Percentiles rank a stretch among this genome's conserved stretches.
phyloP scores from a whole-genome alignment of 257 asterid species.

The Plantago elongata region DNA sequence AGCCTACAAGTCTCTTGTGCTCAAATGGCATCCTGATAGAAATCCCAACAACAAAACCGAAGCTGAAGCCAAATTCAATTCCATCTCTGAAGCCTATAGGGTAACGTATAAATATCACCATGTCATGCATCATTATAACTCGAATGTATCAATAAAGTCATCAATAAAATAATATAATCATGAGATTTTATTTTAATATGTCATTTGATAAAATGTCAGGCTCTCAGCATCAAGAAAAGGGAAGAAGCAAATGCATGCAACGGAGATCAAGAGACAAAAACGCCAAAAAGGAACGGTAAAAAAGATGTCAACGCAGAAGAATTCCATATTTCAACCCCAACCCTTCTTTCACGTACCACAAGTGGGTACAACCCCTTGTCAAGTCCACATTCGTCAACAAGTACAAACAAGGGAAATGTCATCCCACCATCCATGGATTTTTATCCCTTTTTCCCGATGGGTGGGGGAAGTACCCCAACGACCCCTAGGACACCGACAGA shows the following conservation, averaged over 20 bases:
- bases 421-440: constrained; percentile 29
- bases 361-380: constrained; percentile 38
- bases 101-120: constrained; percentile 26
- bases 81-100: constrained; percentile 85
- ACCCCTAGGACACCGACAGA: constrained; percentile 40
- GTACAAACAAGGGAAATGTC: neutral
- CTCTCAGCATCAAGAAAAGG: constrained; percentile 60
- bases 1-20: constrained; percentile 64
- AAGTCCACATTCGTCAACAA: constrained; percentile 31
- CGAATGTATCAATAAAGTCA: neutral
- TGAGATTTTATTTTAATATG: constrained; percentile 1
- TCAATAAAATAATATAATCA: neutral
- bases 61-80: constrained; percentile 52
- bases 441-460: constrained; percentile 16
- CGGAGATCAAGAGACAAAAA: constrained; percentile 30
- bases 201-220: constrained; percentile 29
- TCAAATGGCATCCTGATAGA: constrained; percentile 84
- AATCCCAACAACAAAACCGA: constrained; percentile 56
- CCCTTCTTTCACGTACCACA: constrained; percentile 60
- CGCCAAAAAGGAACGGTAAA: constrained; percentile 23
- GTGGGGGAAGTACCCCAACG: constrained; percentile 37
- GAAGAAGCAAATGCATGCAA: constrained; percentile 40
- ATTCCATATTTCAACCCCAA: constrained; percentile 57
- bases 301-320: constrained; percentile 22
- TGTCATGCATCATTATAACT: neutral